phyloP scores from a whole-genome alignment of 768 basidiomycete genomes.

The Crucibulum laeve region DNA sequence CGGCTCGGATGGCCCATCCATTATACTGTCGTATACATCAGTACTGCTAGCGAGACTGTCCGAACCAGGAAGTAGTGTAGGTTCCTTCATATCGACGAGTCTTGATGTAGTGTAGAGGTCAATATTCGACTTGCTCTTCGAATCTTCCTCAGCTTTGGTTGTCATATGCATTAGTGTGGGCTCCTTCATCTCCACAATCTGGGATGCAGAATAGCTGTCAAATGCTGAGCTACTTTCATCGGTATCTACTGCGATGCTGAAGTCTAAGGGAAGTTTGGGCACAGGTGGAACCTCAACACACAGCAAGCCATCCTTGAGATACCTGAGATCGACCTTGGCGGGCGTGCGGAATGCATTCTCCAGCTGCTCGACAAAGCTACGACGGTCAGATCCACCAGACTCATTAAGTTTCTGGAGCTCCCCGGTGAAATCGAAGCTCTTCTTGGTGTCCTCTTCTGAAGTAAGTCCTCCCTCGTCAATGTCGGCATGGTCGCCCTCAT shows the following conservation, averaged over 20 bases:
- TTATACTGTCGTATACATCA: conserved; percentile 17
- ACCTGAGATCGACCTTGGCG: conserved; percentile 57
- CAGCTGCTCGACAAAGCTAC: conserved; percentile 78
- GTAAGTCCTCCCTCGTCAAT: conserved; percentile 33
- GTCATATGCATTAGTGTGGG: conserved; percentile 12
- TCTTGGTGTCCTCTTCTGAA: conserved; percentile 67
- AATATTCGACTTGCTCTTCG: conserved; percentile 9
- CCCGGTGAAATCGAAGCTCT: conserved; percentile 81
- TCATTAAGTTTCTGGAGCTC: conserved; percentile 69
- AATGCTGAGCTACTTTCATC: conserved; percentile 12
- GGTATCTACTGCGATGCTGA: conserved; percentile 1
- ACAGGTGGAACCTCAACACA: conserved; percentile 44
- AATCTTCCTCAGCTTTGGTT: conserved; percentile 8
- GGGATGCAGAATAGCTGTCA: conserved; percentile 20
- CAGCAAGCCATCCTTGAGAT: conserved; percentile 33
- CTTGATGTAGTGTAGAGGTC: conserved; percentile 9
- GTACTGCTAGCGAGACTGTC: conserved; percentile 30
- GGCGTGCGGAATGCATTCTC: conserved; percentile 80
- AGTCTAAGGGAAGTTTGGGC: conserved; percentile 39
- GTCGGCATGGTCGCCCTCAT: conserved; percentile 19
- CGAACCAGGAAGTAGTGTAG: conserved; percentile 33
- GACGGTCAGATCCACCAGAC: conserved; percentile 61
- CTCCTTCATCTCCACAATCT: conserved; percentile 26
- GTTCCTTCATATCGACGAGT: conserved; percentile 24
- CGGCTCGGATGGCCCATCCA: conserved; percentile 12